Base-by-base conservation (phyloP, 441 rosid species). In the Theobroma grandiflorum region DNA sequence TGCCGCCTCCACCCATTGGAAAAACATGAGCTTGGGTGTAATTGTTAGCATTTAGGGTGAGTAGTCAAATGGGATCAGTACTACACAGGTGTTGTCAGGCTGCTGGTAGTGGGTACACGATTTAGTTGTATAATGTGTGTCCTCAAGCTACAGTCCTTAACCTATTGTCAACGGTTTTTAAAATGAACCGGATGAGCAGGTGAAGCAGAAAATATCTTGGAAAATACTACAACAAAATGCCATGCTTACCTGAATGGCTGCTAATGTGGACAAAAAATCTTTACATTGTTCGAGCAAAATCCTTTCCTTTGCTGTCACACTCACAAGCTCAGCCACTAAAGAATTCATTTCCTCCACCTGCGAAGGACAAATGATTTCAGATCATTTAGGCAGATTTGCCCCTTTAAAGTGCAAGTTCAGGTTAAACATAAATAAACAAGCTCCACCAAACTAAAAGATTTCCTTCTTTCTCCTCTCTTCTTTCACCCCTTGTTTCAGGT, bases 31-130 rank as follows among this genome's bases (percentile, higher is more conserved):
- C 87, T 84, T 61, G 55, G 83, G 77, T 64, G 89, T 86, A 66
- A 72, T 77, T 82, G 91, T 90, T 91, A 88, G 93, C 88, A 18
- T 82, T 89, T 86, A 72, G 87, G 76, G 87, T 89, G 90, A 91
- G 86, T 83, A 68, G 89, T 91, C 89, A 89, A 79, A 84, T 86
- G 79, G 82, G 85, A 92, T 92, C 93, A 89, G 88, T 87, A 91
- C 97, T 96, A 87, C 86, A 90, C 88, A 87, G 40, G 88, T 84
- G 89, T 88, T 78, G 90, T 96, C 95, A 94, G 94, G 91, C 85
- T 87, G 83, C 86, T 72, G 79, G 88, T 84, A 67, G 88, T 83
- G 22, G 87, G 72, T 76, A 79, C 80, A 20, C 83, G 85, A 78
- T 87, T 89, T 80, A 84, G 87, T 84, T 91, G 93, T 77, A 91